Base-by-base conservation (phyloP, 2,329 filamentous ascomycete genomes). In the Curvularia hawaiiensis region DNA sequence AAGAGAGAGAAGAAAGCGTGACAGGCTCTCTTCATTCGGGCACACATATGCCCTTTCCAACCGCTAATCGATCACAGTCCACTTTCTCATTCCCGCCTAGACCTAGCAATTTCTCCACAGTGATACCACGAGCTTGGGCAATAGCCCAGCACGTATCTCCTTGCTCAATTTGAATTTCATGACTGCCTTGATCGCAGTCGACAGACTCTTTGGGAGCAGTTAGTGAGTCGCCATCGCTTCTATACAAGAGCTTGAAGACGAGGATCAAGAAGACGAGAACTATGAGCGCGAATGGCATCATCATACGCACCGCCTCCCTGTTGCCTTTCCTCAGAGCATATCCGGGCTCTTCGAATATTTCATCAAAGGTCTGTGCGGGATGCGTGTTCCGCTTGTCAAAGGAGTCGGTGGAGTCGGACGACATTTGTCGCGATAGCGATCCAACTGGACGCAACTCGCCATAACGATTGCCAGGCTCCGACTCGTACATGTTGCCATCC, bases 201-300 rank as follows among this genome's bases (percentile, higher is more conserved):
- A 60, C 10, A 41, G 54, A 47, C 59, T 68, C 59, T 45, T 38
- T 38, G 11, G 9, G 40, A 44, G 79, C 57, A 58, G 48, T 39
- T 22, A 44, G 39, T 24, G 54, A 45, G 7, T 33, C 51, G 9
- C 33, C 41, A 28, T 50, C 55, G 11, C 46, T 44, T 20, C 50
- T 41, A 46, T 60, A 55, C 10, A 72, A 33, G 18, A 69, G 62
- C 43, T 62, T 60, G 46, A 76, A 69, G 43, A 86, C 64, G 18
- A 79, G 68, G 33, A 86, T 66, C 47, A 87, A 70, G 58, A 80
- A 82, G 16, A 85, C 64, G 4, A 83, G 75, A 52, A 85, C 77
- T 35, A 87, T 70, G 59, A 86, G 71, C 52, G 83, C 83, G 72
- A 86, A 87, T 67, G 85, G 85, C 66, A 87, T 76, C 61, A 87